phyloP scores from a whole-genome alignment of 202 grass and related monocot genomes.

The Saccharum hybrid region DNA sequence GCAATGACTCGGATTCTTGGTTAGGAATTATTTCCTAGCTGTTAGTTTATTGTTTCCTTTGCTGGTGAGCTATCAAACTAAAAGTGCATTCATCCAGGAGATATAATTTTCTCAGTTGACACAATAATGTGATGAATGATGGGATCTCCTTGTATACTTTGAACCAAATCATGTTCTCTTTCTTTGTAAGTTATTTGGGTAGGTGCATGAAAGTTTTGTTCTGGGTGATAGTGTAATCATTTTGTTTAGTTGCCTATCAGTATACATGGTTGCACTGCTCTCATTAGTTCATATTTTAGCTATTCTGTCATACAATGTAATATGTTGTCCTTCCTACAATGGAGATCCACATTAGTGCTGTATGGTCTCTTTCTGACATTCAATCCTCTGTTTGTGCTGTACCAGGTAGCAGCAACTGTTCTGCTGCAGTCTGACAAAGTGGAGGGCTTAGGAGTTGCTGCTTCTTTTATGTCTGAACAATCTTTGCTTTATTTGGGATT shows the following conservation, averaged over 20 bases:
- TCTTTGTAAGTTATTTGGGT: not conserved
- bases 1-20: not conserved
- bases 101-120: not conserved
- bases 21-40: not conserved
- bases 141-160: not conserved
- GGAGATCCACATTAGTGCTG: not conserved
- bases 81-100: not conserved
- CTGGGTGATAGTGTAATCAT: not conserved
- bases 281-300: not conserved
- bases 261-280: not conserved
- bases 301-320: not conserved
- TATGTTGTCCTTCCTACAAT: not conserved
- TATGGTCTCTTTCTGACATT: not conserved
- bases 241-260: not conserved
- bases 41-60: not conserved
- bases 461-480: slow-evolving; percentile 76
- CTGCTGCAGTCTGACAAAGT: slow-evolving; percentile 54
- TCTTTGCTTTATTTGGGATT: slow-evolving; percentile 60
- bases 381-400: not conserved
- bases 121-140: not conserved
- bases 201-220: not conserved
- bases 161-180: not conserved
- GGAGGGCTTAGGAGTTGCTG: slow-evolving; percentile 47
- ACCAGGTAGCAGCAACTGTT: slow-evolving; percentile 35
- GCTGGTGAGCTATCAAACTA: not conserved